Percentiles rank a stretch among this genome's conserved stretches.
Conservation (phyloP, 306 rosid species). For the Rosa rugosa region DNA sequence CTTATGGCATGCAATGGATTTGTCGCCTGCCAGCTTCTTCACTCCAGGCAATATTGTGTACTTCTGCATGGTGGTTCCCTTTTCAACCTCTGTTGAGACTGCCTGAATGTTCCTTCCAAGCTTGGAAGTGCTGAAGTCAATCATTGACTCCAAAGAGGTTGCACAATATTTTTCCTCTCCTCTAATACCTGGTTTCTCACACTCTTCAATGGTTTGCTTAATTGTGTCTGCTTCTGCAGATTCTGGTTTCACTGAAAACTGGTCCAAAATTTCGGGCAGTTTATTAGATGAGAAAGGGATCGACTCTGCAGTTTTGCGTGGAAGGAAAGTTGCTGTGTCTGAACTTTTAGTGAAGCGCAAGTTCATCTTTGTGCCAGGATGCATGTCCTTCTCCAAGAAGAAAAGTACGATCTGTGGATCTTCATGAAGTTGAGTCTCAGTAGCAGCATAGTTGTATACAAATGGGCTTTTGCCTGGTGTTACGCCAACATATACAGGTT, state of each 20-base stretch:
- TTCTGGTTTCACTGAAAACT: constrained; percentile 39
- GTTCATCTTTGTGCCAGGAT: constrained; percentile 36
- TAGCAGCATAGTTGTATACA: background rate
- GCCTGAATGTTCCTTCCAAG: constrained; percentile 54
- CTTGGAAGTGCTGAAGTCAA: constrained; percentile 66
- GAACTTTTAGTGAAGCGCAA: constrained; percentile 48
- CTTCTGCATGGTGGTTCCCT: constrained; percentile 37
- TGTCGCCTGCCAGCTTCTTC: constrained; percentile 39
- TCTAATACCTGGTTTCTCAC: constrained; percentile 38
- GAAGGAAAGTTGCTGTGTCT: constrained; percentile 36
- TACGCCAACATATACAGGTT: constrained; percentile 50
- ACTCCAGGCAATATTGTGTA: constrained; percentile 41
- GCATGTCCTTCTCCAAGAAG: constrained; percentile 66
- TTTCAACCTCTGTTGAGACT: constrained; percentile 57
- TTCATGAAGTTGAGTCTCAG: constrained; percentile 53
- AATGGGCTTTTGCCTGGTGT: constrained; percentile 29
- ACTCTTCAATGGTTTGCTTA: constrained; percentile 50
- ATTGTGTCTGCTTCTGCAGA: constrained; percentile 47
- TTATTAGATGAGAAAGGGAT: constrained; percentile 69
- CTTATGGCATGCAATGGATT: constrained; percentile 69
- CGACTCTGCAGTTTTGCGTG: constrained; percentile 43
- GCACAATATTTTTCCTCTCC: constrained; percentile 84
- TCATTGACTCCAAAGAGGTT: constrained; percentile 84
- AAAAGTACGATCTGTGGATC: constrained; percentile 57
- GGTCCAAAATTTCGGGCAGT: constrained; percentile 31